Evolutionary conservation across 2,329 filamentous ascomycete species (phyloP).

Genomic region (Ophiocordyceps camponoti-saundersi): DNA sequence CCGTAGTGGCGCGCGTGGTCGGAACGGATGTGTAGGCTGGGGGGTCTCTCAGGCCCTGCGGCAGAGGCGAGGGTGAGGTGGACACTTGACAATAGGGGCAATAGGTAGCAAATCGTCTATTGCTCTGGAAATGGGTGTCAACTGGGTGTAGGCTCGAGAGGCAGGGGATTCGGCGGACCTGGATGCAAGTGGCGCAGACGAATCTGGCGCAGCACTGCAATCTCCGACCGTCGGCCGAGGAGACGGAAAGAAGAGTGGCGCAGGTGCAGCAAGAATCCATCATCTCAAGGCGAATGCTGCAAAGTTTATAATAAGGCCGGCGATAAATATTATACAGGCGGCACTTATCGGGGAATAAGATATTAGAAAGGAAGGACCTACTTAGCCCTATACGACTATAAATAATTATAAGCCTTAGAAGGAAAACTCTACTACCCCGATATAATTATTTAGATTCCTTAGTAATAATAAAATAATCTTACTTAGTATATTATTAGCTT

Average conservation of each 20-base stretch:
- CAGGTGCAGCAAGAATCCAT: conserved; percentile 51
- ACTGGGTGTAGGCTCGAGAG: neutral
- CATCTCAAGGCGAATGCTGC: neutral
- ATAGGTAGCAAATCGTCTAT: conserved; percentile 48
- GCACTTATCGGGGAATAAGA: no score
- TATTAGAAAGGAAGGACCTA: no score
- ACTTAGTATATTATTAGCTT: no score
- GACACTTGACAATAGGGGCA: conserved; percentile 67
- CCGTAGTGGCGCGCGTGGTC: conserved; percentile 8
- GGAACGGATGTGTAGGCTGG: conserved; percentile 39
- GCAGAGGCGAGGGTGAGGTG: conserved; percentile 33
- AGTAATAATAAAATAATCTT: no score
- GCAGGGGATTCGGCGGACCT: conserved; percentile 22
- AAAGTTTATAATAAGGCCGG: no score
- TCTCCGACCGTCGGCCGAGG: conserved; percentile 31
- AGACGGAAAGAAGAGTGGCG: conserved; percentile 38
- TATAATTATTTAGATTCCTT: no score
- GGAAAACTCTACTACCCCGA: no score
- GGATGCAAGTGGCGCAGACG: conserved; percentile 56
- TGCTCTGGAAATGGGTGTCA: conserved; percentile 26
- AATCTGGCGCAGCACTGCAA: conserved; percentile 52
- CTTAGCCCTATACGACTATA: no score
- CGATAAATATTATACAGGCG: no score
- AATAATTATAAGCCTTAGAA: no score
- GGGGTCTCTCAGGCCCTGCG: conserved; percentile 50